These are phyloP conservation scores for Cinchona pubescens DNA, from an alignment of 257 asterid species.

Conservation along the genomic window DNA sequence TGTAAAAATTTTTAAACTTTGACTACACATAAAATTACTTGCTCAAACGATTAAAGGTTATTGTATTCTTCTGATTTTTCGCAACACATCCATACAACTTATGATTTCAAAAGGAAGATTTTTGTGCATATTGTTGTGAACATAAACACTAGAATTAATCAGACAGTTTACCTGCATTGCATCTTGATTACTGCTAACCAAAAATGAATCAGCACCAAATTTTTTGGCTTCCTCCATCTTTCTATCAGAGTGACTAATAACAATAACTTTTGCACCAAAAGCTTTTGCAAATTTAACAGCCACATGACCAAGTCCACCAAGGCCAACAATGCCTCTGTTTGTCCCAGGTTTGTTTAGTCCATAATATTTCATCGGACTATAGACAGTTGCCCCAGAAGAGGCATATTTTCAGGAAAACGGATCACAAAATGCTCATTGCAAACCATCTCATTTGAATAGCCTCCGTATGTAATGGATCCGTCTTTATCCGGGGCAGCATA, in stretches of 20 bases:
- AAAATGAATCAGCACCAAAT: too few relatives aligned
- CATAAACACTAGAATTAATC: too few relatives aligned
- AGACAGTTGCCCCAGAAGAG: conserved; percentile 43
- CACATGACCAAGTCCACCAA: conserved; percentile 53
- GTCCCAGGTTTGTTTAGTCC: conserved; percentile 44
- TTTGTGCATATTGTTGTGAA: too few relatives aligned
- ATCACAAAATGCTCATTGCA: conserved; percentile 34
- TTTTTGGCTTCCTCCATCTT: too few relatives aligned
- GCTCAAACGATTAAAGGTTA: too few relatives aligned
- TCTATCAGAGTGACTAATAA: too few relatives aligned
- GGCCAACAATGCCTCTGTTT: conserved; percentile 43
- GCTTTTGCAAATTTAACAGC: conserved; percentile 44
- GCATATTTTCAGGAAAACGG: conserved; percentile 36
- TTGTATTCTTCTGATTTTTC: too few relatives aligned
- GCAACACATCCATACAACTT: too few relatives aligned
- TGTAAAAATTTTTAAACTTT: too few relatives aligned
- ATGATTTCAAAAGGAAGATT: too few relatives aligned
- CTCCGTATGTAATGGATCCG: conserved; percentile 44
- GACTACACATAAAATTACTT: too few relatives aligned
- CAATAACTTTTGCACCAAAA: too few relatives aligned
- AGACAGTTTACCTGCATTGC: conserved; percentile 5
- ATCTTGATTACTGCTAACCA: conserved; percentile 11
- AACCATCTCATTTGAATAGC: conserved; percentile 44
- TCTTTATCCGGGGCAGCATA: conserved; percentile 21
- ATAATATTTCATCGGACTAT: conserved; percentile 41